phyloP scores from a whole-genome alignment of 2,329 filamentous ascomycete species.

The Fusarium xylarioides region DNA sequence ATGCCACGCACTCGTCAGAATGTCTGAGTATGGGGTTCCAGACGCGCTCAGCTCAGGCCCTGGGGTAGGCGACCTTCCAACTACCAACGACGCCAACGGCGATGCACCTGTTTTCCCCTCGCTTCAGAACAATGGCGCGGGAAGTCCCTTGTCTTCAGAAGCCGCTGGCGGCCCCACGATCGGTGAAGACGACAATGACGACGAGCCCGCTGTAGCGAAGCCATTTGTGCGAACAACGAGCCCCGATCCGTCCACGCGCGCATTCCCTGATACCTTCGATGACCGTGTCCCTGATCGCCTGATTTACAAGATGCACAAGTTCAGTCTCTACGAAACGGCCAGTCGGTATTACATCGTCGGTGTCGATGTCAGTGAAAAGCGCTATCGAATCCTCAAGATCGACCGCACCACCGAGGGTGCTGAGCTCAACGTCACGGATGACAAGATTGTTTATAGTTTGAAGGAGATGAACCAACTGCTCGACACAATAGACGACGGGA shows the following conservation, averaged over 20 bases:
- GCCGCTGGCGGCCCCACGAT: conserved; percentile 34
- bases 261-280: conserved; percentile 45
- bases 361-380: conserved; percentile 86
- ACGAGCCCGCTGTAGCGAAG: conserved; percentile 65
- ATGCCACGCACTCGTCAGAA: conserved; percentile 24
- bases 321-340: conserved; percentile 96
- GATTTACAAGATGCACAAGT: conserved; percentile 86
- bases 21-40: conserved; percentile 40
- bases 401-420: conserved; percentile 82
- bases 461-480: conserved; percentile 93
- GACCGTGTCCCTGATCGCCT: conserved; percentile 49
- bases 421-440: conserved; percentile 86
- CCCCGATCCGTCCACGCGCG: conserved; percentile 54
- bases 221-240: conserved; percentile 67
- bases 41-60: conserved; percentile 34
- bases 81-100: conserved; percentile 26
- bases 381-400: conserved; percentile 93
- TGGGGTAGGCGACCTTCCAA: conserved; percentile 25
- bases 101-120: conserved; percentile 47
- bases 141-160: conserved; percentile 41
- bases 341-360: conserved; percentile 95
- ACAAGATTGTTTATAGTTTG: conserved; percentile 93
- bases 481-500: conserved; percentile 94
- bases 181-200: conserved; percentile 63
- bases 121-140: conserved; percentile 49